Percentiles rank a stretch among this genome's conserved stretches.
Conservation (phyloP, 441 rosid genomes). For the Lepidium campestre region DNA sequence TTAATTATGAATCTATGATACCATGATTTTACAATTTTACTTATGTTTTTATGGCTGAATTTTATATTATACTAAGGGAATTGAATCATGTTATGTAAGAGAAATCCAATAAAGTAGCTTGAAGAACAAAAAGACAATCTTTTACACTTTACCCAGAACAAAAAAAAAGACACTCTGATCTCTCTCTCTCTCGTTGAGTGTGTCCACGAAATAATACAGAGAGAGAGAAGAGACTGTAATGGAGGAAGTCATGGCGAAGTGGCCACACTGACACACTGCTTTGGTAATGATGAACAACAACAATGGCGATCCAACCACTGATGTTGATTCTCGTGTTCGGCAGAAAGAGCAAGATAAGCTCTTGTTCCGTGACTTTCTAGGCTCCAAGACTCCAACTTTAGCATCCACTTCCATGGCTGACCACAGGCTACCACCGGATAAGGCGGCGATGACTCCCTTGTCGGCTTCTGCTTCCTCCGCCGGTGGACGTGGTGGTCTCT, state of each 20-base stretch:
- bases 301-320: conserved; percentile 27
- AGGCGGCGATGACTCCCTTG: conserved; percentile 33
- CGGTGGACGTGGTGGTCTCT: conserved; percentile 57
- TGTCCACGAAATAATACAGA: conserved; percentile 17
- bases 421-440: conserved; percentile 26
- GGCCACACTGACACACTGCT: conserved; percentile 28
- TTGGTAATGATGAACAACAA: conserved; percentile 44
- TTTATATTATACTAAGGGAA: background rate
- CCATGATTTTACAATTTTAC: conserved; percentile 19
- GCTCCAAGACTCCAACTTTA: conserved; percentile 49
- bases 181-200: conserved; percentile 26
- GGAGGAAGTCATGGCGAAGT: conserved; percentile 38
- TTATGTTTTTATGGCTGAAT: background rate
- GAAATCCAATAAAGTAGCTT: conserved; percentile 22
- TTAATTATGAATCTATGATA: conserved; percentile 10
- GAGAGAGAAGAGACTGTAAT: conserved; percentile 14
- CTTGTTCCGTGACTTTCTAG: conserved; percentile 85
- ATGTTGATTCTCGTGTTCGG: conserved; percentile 16
- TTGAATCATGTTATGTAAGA: background rate
- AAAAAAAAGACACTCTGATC: conserved; percentile 6
- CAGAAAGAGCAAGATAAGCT: conserved; percentile 40
- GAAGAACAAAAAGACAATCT: conserved; percentile 24
- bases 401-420: conserved; percentile 34
- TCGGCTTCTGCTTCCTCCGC: conserved; percentile 40
- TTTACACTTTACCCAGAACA: conserved; percentile 29